These are phyloP conservation scores for Remersonia thermophila DNA, from an alignment of 2,329 filamentous ascomycete genomes.

Conservation along the genomic window DNA sequence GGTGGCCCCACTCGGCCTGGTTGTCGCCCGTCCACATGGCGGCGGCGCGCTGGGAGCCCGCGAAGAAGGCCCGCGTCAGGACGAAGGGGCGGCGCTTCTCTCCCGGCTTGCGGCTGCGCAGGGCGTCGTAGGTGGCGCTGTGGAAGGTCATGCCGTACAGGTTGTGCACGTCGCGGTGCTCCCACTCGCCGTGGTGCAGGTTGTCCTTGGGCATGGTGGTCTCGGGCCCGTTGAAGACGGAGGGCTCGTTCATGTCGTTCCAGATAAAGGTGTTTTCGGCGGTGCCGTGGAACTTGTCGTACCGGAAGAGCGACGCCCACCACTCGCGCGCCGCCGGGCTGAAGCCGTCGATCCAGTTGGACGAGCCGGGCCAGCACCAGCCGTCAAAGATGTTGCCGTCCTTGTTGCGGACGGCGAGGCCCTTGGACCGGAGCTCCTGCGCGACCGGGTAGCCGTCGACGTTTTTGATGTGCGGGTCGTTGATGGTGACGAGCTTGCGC, in stretches of 20 bases:
- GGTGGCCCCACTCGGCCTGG: slow-evolving; percentile 81
- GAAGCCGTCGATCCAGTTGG: slow-evolving; percentile 92
- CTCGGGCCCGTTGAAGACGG: slow-evolving; percentile 95
- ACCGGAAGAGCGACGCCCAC: slow-evolving; percentile 86
- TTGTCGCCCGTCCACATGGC: slow-evolving; percentile 99
- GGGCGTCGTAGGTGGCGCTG: slow-evolving; percentile 81
- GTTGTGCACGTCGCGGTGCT: slow-evolving; percentile 94
- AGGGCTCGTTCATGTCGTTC: slow-evolving; percentile 99
- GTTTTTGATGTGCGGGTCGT: slow-evolving; percentile 98
- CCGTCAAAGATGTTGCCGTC: slow-evolving; percentile 82
- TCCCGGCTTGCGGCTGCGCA: slow-evolving; percentile 74
- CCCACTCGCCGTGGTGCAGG: slow-evolving; percentile 80
- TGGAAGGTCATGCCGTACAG: slow-evolving; percentile 90
- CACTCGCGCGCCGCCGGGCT: slow-evolving; percentile 83
- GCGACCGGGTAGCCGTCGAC: slow-evolving; percentile 63
- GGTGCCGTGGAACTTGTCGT: slow-evolving; percentile 76
- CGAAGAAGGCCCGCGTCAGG: slow-evolving; percentile 82
- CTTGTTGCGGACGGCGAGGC: slow-evolving; percentile 79
- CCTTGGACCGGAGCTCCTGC: slow-evolving; percentile 71
- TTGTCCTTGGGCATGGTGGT: slow-evolving; percentile 99
- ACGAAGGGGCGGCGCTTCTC: slow-evolving; percentile 81
- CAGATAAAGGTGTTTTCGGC: slow-evolving; percentile 83
- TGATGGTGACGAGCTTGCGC: slow-evolving; percentile 84
- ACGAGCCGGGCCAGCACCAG: slow-evolving; percentile 98
- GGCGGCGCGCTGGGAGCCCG: slow-evolving; percentile 77